Base-by-base conservation (phyloP, 495 filamentous ascomycete genomes). In the Penicillium cosmopolitanum region DNA sequence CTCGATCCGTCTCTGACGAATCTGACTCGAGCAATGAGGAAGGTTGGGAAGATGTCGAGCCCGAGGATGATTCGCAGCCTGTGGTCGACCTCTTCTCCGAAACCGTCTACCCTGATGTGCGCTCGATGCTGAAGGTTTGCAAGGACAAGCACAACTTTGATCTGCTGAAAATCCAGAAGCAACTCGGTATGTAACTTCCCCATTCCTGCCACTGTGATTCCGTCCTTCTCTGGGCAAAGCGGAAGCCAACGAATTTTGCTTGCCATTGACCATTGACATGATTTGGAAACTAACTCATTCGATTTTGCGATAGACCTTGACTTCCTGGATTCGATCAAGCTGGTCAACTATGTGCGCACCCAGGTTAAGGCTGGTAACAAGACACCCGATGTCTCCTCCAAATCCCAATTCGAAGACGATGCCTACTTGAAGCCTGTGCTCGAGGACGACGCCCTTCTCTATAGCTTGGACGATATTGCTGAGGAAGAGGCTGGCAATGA, bases 381-480 rank as follows among this genome's bases (percentile, higher is more conserved):
- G 11, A 70, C 80, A 4, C 81, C 84, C 1, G 76, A 84, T 53
- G 72, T 87, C 33, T 84, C 87, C 47, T 80, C 82, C 10, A 79
- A 74, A 57, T 72, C 74, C 13, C 75, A 83, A 34, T 87, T 96
- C 62, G 78, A 87, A 31, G 86, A 91, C 55, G 93, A 98, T 55
- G 73, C 79, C 53, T 95, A 87, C 65, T 72, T 97, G 52, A 87
- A 89, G 73, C 94, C 93, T 1, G 87, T 90, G 10, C 73, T 98
- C n/a, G 90, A 96, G 63, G 92, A 96, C 65, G 93, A 98, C 60
- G 88, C 93, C 13, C 77, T 97, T 40, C 79, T 98, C 34, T 89
- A 94, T 60, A 88, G 83, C 50, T 76, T 97, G 51, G 93, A 95
- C 60, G 94, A 96, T 42, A 73, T 95, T 44, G 76, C 81, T 16